Base-by-base conservation (phyloP, 2,329 filamentous ascomycete species). In the Beauveria varroae region DNA sequence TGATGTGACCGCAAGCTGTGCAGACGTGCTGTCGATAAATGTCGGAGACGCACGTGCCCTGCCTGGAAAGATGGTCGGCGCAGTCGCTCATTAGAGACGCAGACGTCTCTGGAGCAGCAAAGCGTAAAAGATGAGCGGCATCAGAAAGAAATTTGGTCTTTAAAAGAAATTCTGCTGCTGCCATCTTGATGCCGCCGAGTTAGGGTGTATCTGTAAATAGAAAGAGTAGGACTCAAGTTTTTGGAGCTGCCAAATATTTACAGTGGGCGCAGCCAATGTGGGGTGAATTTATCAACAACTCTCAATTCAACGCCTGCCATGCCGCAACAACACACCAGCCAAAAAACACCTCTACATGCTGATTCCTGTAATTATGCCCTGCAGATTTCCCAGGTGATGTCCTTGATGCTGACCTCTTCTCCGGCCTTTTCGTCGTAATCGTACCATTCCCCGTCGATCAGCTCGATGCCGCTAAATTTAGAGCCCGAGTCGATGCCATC, bases 341-440 rank as follows among this genome's bases (percentile, higher is more conserved):
- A 20, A 28, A 40, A 28, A 61, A 52, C 37, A 44, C 41, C 54
- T 28, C 40, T 49, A 54, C 12, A 58, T 55, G 41, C 61, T 49
- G 22, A 16, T 30, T 53, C 16, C 9, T 20, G 10, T 1, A 22
- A 34, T 57, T 81, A 95, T 41, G 86, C 84, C 66, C 91, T 82
- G 65, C 84, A 82, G 66, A 99, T 89, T 66, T 92, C 87, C 91
- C 92, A 99, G 64, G 85, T 90, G 60, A 96, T 74, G 34, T 95
- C 90, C 72, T 91, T 93, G 72, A 97, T 92, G 74, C 90, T 95
- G 52, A 97, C 93, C 74, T 98, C 93, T 55, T 96, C 91, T 0
- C 88, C 83, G 0, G 90, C 83, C 79, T 98, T 97, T 76, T 98
- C 93, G 67, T 98, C 93, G 69, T 98, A 99, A 68, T 98, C 93